Percentiles rank a stretch among this genome's conserved stretches.
These are phyloP conservation scores for Mallotus japonicus DNA, from an alignment of 441 rosid genomes.

Conservation along the genomic window DNA sequence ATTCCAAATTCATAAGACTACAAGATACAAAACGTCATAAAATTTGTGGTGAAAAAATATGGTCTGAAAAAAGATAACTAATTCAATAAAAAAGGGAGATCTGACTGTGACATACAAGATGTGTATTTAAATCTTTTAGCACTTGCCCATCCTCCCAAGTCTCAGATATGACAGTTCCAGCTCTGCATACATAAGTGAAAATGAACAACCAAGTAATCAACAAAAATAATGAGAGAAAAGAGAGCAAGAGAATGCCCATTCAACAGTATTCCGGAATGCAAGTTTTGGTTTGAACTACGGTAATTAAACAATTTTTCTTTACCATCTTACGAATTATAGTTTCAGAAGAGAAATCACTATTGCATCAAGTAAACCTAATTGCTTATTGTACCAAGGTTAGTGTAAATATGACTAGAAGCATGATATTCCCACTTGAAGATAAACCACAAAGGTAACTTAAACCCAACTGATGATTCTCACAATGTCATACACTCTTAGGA, in stretches of 20 bases:
- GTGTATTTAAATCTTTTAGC: conserved; percentile 87
- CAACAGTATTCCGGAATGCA: background rate
- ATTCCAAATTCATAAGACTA: background rate
- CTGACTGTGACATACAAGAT: conserved; percentile 56
- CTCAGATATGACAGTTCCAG: conserved; percentile 96
- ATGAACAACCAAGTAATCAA: conserved; percentile 3
- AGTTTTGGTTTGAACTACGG: background rate
- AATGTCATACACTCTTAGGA: background rate
- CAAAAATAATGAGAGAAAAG: background rate
- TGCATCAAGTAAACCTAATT: conserved; percentile 6
- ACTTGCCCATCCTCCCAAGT: conserved; percentile 99
- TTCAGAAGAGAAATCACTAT: background rate
- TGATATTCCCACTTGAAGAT: too few relatives aligned
- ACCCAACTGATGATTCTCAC: background rate
- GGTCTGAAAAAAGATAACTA: background rate
- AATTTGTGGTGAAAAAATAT: background rate
- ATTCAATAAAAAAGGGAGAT: conserved; percentile 1
- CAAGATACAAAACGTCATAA: background rate
- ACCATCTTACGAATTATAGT: background rate
- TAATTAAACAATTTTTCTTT: background rate
- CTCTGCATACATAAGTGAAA: conserved; percentile 50
- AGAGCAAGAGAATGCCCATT: background rate
- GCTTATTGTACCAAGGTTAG: background rate
- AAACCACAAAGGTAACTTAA: background rate
- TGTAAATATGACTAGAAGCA: background rate